Evolutionary conservation across 441 rosid genomes (phyloP).

Genomic region (Aleurites moluccanus): DNA sequence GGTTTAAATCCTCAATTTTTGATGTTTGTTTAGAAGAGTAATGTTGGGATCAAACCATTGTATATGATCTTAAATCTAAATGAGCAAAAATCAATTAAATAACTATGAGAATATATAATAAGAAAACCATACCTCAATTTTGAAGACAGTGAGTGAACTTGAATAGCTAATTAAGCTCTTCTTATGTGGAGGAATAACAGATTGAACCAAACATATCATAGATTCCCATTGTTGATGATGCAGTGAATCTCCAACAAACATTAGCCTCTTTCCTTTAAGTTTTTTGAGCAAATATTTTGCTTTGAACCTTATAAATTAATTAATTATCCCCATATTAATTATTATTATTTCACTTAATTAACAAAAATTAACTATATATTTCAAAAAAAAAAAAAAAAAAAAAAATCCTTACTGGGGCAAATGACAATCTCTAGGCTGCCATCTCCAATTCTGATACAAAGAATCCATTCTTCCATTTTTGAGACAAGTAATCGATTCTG

Average conservation of each 20-base stretch:
- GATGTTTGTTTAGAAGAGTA: too few relatives aligned
- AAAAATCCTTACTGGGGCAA: conserved; percentile 67
- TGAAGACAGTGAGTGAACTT: conserved; percentile 53
- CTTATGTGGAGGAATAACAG: conserved; percentile 51
- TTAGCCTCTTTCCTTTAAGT: conserved; percentile 73
- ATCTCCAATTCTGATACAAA: conserved; percentile 73
- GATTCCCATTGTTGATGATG: conserved; percentile 89
- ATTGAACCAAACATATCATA: conserved; percentile 78
- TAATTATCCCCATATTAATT: too few relatives aligned
- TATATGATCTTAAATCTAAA: too few relatives aligned
- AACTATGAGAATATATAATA: too few relatives aligned
- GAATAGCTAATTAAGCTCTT: conserved; percentile 55
- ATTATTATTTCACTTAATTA: too few relatives aligned
- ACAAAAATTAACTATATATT: background rate
- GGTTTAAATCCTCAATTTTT: too few relatives aligned
- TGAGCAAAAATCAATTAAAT: too few relatives aligned
- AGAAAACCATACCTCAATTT: conserved; percentile 49
- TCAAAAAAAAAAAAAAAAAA: background rate
- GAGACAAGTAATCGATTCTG: conserved; percentile 58
- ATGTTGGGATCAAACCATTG: too few relatives aligned
- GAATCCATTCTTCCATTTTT: conserved; percentile 80
- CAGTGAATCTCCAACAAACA: conserved; percentile 90
- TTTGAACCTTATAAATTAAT: conserved; percentile 46
- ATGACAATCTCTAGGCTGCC: conserved; percentile 77
- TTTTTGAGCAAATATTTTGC: conserved; percentile 59